Conservation (phyloP, 2,329 filamentous ascomycete species). For the Pseudocercospora crystallina region DNA sequence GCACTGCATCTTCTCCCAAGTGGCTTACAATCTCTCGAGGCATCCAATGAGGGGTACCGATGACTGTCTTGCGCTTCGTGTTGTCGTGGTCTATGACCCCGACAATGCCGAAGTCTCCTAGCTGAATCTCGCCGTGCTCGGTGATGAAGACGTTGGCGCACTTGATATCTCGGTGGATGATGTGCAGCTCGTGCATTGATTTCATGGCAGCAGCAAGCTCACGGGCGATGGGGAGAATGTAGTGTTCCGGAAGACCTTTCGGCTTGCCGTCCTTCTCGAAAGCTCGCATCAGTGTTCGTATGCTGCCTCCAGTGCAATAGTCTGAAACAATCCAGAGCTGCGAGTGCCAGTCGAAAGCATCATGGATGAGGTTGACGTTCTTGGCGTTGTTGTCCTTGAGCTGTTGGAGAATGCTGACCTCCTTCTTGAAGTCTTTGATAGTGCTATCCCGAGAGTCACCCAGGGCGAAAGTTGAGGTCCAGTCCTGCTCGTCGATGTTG, state of each 20-base stretch:
- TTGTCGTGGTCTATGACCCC: conserved; percentile 74
- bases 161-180: conserved; percentile 66
- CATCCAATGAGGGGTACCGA: conserved; percentile 86
- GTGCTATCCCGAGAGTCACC: conserved; percentile 59
- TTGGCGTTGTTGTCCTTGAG: conserved; percentile 71
- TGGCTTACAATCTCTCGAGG: conserved; percentile 64
- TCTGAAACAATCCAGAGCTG: conserved; percentile 88
- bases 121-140: conserved; percentile 72
- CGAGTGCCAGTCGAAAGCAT: conserved; percentile 73
- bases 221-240: conserved; percentile 63
- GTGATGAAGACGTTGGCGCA: conserved; percentile 77
- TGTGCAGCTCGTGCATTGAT: conserved; percentile 64
- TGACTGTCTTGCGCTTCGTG: conserved; percentile 72
- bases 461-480: conserved; percentile 45
- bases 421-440: conserved; percentile 57
- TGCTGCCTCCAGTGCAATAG: conserved; percentile 81
- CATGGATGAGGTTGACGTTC: conserved; percentile 80
- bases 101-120: conserved; percentile 83
- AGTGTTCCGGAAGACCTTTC: conserved; percentile 56
- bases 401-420: conserved; percentile 67
- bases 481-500: conserved; percentile 76
- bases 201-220: conserved; percentile 62
- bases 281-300: conserved; percentile 61
- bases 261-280: conserved; percentile 20
- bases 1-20: conserved; percentile 50